These are phyloP conservation scores for Kodamaea fukazawae DNA, from an alignment of 805 yeast species.

Conservation along the genomic window DNA sequence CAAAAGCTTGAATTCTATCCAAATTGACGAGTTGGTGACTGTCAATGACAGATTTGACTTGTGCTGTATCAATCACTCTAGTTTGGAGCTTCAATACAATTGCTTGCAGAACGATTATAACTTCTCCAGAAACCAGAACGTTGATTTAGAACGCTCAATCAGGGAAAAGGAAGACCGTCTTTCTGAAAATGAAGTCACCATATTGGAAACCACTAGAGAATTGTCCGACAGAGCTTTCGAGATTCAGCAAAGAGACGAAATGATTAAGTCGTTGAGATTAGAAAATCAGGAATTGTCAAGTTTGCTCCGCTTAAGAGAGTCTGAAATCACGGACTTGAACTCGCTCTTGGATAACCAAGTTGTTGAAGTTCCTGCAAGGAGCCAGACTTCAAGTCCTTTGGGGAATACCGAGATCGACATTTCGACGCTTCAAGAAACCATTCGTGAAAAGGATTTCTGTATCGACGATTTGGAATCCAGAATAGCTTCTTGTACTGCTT, in stretches of 20 bases:
- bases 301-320: slow-evolving; percentile 8
- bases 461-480: too few relatives aligned
- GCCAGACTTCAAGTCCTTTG: too few relatives aligned
- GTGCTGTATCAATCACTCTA: slow-evolving; percentile 9
- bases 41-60: slow-evolving; percentile 10
- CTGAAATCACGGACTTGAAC: neutral
- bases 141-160: slow-evolving; percentile 5
- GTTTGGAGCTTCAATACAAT: slow-evolving; percentile 9
- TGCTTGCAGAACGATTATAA: slow-evolving; percentile 6
- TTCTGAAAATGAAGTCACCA: slow-evolving; percentile 11
- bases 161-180: slow-evolving; percentile 7
- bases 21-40: slow-evolving; percentile 7
- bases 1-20: slow-evolving; percentile 9
- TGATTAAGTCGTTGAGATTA: slow-evolving; percentile 2
- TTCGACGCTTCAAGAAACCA: too few relatives aligned
- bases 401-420: too few relatives aligned
- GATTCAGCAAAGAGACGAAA: slow-evolving; percentile 2
- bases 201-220: slow-evolving; percentile 11
- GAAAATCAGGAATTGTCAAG: slow-evolving; percentile 6
- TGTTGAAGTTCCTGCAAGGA: too few relatives aligned
- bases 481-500: too few relatives aligned
- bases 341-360: too few relatives aligned
- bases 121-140: slow-evolving; percentile 1
- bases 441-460: too few relatives aligned
- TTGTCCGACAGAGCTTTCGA: slow-evolving; percentile 8